Conservation (phyloP, 2,329 filamentous ascomycete genomes). For the Pseudogymnoascus sp. region DNA sequence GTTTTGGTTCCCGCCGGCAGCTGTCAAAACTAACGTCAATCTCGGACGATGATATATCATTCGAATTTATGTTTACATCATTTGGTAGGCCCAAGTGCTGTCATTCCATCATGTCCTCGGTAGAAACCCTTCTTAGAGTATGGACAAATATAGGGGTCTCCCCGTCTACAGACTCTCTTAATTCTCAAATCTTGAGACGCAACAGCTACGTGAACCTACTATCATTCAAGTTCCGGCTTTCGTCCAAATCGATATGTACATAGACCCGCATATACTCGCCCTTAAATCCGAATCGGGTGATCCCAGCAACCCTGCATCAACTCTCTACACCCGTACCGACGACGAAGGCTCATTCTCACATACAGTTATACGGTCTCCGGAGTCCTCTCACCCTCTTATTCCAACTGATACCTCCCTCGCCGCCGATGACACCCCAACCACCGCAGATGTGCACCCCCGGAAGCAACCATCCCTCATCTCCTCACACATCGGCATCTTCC, state of each 20-base stretch:
- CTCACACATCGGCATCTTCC: constrained; percentile 6
- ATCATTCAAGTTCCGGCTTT: too few relatives aligned
- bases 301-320: background rate
- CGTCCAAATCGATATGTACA: background rate
- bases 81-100: background rate
- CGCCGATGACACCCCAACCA: background rate
- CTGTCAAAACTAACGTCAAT: background rate
- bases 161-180: background rate
- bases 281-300: background rate
- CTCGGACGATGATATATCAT: background rate
- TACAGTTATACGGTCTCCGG: background rate
- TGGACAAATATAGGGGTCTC: background rate
- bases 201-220: background rate
- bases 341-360: background rate
- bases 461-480: background rate
- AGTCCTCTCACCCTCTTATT: background rate
- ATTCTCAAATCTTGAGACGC: background rate
- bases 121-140: background rate
- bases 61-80: background rate
- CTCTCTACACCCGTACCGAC: background rate
- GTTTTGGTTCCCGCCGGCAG: background rate
- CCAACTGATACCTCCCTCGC: background rate
- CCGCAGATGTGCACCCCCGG: background rate
- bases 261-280: background rate
- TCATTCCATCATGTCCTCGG: background rate